Evolutionary conservation across 2,329 filamentous ascomycete genomes (phyloP).

Genomic region (Aspergillus candidus): DNA sequence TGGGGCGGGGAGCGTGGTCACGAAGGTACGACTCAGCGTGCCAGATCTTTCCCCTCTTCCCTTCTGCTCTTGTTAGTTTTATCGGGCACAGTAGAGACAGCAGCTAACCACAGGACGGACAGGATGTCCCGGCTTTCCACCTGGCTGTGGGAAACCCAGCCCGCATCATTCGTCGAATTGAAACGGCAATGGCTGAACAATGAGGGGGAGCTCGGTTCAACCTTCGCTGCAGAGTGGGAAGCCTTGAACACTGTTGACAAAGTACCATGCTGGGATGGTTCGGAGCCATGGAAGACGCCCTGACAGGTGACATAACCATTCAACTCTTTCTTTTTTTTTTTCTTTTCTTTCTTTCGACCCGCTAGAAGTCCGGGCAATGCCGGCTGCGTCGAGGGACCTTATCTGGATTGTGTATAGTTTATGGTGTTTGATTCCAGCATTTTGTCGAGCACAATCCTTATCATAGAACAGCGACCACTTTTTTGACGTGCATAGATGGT

Average conservation of each 20-base stretch:
- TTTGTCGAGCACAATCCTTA: no score
- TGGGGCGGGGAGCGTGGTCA: conserved; percentile 78
- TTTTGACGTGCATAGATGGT: no score
- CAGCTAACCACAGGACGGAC: not conserved
- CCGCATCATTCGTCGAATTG: conserved; percentile 34
- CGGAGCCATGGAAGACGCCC: no score
- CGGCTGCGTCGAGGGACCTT: no score
- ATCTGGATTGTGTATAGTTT: no score
- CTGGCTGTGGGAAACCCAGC: conserved; percentile 39
- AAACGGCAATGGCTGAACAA: conserved; percentile 28
- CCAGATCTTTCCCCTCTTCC: not conserved
- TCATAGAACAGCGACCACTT: no score
- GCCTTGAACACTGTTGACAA: no score
- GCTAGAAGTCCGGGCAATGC: not conserved
- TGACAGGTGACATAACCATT: no score
- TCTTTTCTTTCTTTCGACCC: conserved; percentile 1
- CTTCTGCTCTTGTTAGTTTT: not conserved
- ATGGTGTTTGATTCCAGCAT: no score
- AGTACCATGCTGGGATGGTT: no score
- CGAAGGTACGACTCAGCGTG: conserved; percentile 47
- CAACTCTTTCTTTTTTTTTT: conserved; percentile 1
- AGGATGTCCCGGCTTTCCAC: conserved; percentile 40
- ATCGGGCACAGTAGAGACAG: not conserved
- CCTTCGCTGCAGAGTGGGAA: no score
- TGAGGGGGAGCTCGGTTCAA: no score